Percentiles rank a stretch among this genome's conserved stretches.
Conservation (phyloP, 345 rosid genomes). For the Rhodamnia argentea region DNA sequence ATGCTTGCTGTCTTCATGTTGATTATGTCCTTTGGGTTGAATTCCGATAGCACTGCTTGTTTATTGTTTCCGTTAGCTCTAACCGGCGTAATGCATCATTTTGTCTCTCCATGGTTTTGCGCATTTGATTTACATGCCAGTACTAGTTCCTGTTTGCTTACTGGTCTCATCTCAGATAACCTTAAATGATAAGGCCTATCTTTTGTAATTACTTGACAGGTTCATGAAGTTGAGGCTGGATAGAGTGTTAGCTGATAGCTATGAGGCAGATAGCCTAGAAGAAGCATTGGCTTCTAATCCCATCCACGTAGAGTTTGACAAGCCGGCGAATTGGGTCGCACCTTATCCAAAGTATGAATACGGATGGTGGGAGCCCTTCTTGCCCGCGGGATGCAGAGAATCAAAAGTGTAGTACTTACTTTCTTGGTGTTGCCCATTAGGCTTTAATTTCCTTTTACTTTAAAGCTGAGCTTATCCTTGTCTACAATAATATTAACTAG, state of each 20-base stretch:
- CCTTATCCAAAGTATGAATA: conserved; percentile 85
- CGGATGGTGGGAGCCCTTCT: conserved; percentile 94
- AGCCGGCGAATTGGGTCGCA: conserved; percentile 86
- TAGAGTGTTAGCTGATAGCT: conserved; percentile 71
- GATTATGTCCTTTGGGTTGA: neutral
- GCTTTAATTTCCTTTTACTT: neutral
- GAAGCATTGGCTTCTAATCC: conserved; percentile 84
- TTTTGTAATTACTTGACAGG: conserved; percentile 24
- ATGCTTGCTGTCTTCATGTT: neutral
- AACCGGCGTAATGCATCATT: neutral
- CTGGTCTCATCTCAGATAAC: neutral
- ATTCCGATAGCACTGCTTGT: neutral
- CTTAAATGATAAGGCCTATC: neutral
- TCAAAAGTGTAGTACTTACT: conserved; percentile 28
- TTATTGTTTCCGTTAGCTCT: neutral
- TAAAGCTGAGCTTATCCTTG: neutral
- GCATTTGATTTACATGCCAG: neutral
- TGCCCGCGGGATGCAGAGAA: conserved; percentile 42
- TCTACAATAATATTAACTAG: neutral
- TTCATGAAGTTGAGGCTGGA: conserved; percentile 95
- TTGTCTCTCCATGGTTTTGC: neutral
- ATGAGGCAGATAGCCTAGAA: conserved; percentile 52
- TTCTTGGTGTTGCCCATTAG: neutral
- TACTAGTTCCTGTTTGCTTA: neutral
- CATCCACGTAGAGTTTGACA: conserved; percentile 47